Evolutionary conservation across 345 rosid genomes (phyloP).

Genomic region (Lepidium didymum): DNA sequence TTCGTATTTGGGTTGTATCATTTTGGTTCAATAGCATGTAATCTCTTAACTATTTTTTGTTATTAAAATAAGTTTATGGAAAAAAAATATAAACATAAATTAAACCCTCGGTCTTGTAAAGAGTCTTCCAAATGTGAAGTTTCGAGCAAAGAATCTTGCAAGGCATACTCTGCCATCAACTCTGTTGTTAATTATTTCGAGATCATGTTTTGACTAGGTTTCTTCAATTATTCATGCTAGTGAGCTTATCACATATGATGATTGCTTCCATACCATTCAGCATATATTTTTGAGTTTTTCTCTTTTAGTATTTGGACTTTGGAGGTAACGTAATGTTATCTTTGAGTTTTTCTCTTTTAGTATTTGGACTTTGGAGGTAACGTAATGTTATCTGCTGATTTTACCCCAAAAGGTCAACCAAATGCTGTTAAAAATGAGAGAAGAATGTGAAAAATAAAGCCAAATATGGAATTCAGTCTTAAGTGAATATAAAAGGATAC

Average conservation of each 20-base stretch:
- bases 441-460: slow-evolving; percentile 58
- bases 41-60: no score
- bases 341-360: not conserved
- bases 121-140: slow-evolving; percentile 33
- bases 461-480: slow-evolving; percentile 77
- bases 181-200: not conserved
- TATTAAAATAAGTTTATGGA: no score
- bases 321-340: slow-evolving; percentile 1
- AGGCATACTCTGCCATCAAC: slow-evolving; percentile 38
- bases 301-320: not conserved
- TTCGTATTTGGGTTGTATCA: no score
- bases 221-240: not conserved
- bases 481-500: no score
- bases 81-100: no score
- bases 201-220: not conserved
- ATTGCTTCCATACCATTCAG: not conserved
- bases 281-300: not conserved
- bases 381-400: slow-evolving; percentile 19
- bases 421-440: slow-evolving; percentile 61
- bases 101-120: no score
- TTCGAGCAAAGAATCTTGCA: slow-evolving; percentile 71
- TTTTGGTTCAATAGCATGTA: no score
- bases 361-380: not conserved
- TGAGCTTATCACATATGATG: not conserved
- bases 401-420: slow-evolving; percentile 48